A percentile compares a stretch with the other conserved stretches of the same genome.
phyloP scores from a whole-genome alignment of 257 asterid species.

The Nicotiana paniculata region DNA sequence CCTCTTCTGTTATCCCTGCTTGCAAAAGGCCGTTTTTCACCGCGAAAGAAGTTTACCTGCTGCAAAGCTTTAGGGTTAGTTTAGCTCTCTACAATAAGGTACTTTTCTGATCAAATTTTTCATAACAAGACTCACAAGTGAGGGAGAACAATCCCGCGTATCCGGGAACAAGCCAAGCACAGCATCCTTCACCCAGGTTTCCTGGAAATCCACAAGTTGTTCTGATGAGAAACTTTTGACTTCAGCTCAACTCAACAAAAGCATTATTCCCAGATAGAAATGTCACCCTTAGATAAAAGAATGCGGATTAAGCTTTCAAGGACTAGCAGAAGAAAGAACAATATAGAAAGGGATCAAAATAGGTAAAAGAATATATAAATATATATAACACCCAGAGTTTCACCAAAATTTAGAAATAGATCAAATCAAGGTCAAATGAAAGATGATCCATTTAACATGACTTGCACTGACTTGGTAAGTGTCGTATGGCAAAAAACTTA shows the following conservation, averaged over 20 bases:
- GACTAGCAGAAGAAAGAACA: not conserved
- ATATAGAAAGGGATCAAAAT: not conserved
- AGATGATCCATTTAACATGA: not conserved
- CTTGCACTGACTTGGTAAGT: not conserved
- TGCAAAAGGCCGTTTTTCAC: constrained; percentile 58
- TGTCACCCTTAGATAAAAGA: not conserved
- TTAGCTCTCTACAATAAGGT: not conserved
- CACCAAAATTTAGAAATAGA: not conserved
- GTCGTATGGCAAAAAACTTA: not conserved
- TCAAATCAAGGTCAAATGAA: not conserved
- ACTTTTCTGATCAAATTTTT: not conserved
- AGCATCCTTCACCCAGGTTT: constrained; percentile 81
- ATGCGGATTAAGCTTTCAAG: not conserved
- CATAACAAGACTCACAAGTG: constrained; percentile 48
- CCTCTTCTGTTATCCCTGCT: constrained; percentile 50
- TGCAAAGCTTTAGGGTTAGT: constrained; percentile 22
- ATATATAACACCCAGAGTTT: not conserved
- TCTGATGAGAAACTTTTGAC: constrained; percentile 4
- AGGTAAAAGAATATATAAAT: not conserved
- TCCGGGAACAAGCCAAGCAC: constrained; percentile 84
- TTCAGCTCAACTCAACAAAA: constrained; percentile 7
- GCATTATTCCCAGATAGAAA: constrained; percentile 3
- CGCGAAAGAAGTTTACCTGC: constrained; percentile 66
- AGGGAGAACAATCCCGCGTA: constrained; percentile 77
- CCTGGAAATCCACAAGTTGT: constrained; percentile 41